phyloP scores from a whole-genome alignment of 192 early-diverging fungal species.

The Umbelopsis sp. region DNA sequence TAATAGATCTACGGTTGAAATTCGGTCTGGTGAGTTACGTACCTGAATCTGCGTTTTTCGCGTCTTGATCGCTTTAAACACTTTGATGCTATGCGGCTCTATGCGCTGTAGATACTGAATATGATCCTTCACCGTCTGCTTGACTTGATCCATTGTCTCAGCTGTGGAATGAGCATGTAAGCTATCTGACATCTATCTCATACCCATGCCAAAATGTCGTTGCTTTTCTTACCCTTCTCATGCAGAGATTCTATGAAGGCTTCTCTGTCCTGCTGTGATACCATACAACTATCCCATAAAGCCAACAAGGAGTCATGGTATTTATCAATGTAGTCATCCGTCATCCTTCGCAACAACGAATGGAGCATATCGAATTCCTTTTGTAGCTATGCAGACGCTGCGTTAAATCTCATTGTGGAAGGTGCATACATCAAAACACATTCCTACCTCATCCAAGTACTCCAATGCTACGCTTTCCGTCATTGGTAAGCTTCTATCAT shows the following conservation, averaged over 20 bases:
- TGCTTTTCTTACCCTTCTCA: constrained; percentile 30
- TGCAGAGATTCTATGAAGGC: constrained; percentile 39
- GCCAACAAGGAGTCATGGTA: constrained; percentile 25
- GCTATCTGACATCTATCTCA: not conserved
- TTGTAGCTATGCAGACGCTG: constrained; percentile 16
- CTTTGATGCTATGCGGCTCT: constrained; percentile 22
- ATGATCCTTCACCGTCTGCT: constrained; percentile 26
- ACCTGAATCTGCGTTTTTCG: constrained; percentile 52
- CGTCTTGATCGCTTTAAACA: constrained; percentile 47
- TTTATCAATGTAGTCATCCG: constrained; percentile 31
- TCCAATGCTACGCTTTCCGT: constrained; percentile 10
- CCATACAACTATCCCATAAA: constrained; percentile 49
- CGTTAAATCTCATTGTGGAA: not conserved
- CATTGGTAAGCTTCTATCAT: not conserved
- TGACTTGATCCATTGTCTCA: constrained; percentile 36
- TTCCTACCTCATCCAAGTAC: constrained; percentile 28
- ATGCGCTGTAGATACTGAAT: constrained; percentile 25
- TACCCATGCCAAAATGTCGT: not conserved
- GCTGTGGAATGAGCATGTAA: constrained; percentile 7
- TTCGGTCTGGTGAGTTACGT: not conserved
- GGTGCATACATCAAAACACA: not conserved
- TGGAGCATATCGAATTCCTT: constrained; percentile 23
- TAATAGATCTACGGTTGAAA: not conserved
- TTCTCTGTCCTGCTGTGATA: constrained; percentile 43
- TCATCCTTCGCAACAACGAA: constrained; percentile 20